Percentiles rank a stretch among this genome's conserved stretches.
These are phyloP conservation scores for Tolypocladium album DNA, from an alignment of 2,329 filamentous ascomycete species.

Conservation along the genomic window DNA sequence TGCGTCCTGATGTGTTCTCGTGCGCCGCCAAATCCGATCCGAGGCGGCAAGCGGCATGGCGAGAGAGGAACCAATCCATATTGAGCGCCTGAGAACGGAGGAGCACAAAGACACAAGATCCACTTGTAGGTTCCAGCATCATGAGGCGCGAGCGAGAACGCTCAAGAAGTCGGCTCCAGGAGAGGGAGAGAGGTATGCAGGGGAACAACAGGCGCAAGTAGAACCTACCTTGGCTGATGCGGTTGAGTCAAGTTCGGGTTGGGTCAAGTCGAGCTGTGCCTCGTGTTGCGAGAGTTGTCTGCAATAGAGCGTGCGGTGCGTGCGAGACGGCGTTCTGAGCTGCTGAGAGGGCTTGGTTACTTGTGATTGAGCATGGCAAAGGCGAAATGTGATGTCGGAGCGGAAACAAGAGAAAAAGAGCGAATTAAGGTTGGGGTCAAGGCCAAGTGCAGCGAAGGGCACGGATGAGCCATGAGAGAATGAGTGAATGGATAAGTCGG, in stretches of 20 bases:
- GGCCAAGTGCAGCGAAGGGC: constrained; percentile 10
- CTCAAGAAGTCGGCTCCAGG: background rate
- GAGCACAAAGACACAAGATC: background rate
- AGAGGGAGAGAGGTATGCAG: background rate
- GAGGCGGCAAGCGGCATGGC: constrained; percentile 1
- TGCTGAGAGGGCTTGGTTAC: background rate
- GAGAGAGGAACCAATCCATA: background rate
- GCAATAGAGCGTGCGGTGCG: background rate
- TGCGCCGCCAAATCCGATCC: background rate
- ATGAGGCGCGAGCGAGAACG: background rate
- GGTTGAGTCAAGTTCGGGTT: background rate
- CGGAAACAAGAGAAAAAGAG: constrained; percentile 3
- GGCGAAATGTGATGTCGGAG: background rate
- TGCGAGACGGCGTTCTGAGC: background rate
- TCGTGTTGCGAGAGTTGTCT: background rate
- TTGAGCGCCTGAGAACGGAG: background rate
- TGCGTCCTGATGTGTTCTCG: background rate
- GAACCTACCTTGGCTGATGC: background rate
- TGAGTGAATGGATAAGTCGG: constrained; percentile 21
- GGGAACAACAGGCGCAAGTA: background rate
- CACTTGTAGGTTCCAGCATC: background rate
- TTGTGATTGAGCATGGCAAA: background rate
- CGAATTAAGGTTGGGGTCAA: constrained; percentile 9
- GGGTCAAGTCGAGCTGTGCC: background rate
- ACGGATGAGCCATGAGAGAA: constrained; percentile 11